Base-by-base conservation (phyloP, 2,329 filamentous ascomycete species). In the Tolypocladium album region DNA sequence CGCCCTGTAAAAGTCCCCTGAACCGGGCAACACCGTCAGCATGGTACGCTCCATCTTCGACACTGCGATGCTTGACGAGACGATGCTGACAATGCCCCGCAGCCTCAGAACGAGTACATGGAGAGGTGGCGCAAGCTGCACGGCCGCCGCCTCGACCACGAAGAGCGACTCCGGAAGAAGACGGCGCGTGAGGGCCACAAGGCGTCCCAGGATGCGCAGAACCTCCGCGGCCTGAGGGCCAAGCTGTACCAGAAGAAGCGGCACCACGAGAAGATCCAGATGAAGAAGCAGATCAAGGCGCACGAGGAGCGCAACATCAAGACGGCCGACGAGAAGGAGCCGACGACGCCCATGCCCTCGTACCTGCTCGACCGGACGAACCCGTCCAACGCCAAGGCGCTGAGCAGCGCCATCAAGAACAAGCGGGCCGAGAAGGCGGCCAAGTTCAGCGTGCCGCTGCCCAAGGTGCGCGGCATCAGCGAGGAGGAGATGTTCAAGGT, bases 401-500 rank as follows among this genome's bases (percentile, higher is more conserved):
- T 96, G 57, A 88, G 84, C 61, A 89, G 84, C 62, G 89, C 92
- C 59, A 96, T 97, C 79, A 99, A 97, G 84, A 91, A 97, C 75
- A 96, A 96, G 82, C 83, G 94, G 47, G 83, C 83, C 64, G 95
- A 96, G 75, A 96, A 97, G 82, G 91, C 92, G 8, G 94, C 94
- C 57, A 90, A 93, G 72, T 97, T 97, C 73, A 84, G 83, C 39
- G 94, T 97, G 45, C 94, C 94, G 1, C 75, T 99, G 70, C 94
- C 94, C 42, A 97, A 96, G 78, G 94, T 97, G 53, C 85, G 90
- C 69, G 93, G 74, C 61, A 97, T 97, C 67, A 87, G 85, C 66
- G 93, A 97, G 79, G 91, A 96, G 81, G 93, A 96, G 79, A 93
- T 97, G 88, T 97, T 97, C 81, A 93, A 90, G 77, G 92, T 96